Base-by-base conservation (phyloP, 2,329 filamentous ascomycete genomes). In the Gyromitra esculenta region DNA sequence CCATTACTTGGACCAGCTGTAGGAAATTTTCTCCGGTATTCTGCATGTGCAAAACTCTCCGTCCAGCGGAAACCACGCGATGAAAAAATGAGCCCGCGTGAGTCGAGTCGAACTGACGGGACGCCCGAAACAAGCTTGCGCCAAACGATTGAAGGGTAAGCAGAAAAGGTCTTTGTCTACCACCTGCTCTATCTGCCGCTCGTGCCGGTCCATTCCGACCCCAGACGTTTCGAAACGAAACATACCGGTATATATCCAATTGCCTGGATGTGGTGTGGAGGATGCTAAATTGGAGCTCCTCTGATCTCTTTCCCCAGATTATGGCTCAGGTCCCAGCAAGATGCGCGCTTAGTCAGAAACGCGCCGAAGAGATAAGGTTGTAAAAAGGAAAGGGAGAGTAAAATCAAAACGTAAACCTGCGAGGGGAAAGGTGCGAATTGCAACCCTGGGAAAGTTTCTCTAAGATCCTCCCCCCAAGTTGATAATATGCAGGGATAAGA, bases 391-490 rank as follows among this genome's bases (percentile, higher is more conserved):
- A 52, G 39, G 15, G n/a, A 18, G n/a, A n/a, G 70, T 74, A 75
- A 74, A 57, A 69, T 48, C 45, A 48, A 75, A 75, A 75, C 72
- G 72, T 75, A 75, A 75, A 48, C 64, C 56, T 18, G 2, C 1
- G 25, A 48, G 41, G n/a, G 37, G 57, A 15, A 60, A 60, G 57
- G 54, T 37, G 54, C 54, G 54, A 37, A 35, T 15, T n/a, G 25
- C 50, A 57, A 35, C 64, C 35, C 62, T 25, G n/a, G 41, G 41
- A 25, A 39, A 25, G 35, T 41, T 31, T 31, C 66, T 31, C 66
- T 13, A 39, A 37, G 56, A 62, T 70, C 56, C 21, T 18, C n/a
- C 25, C 25, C 25, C 15, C 41, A 15, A 45, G 41, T 9, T 11
- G 8, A 45, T 45, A 9, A 57, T 37, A 57, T 57, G 13, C 54